Base-by-base conservation (phyloP, 2,329 filamentous ascomycete genomes). In the Rhynchosporium agropyri region DNA sequence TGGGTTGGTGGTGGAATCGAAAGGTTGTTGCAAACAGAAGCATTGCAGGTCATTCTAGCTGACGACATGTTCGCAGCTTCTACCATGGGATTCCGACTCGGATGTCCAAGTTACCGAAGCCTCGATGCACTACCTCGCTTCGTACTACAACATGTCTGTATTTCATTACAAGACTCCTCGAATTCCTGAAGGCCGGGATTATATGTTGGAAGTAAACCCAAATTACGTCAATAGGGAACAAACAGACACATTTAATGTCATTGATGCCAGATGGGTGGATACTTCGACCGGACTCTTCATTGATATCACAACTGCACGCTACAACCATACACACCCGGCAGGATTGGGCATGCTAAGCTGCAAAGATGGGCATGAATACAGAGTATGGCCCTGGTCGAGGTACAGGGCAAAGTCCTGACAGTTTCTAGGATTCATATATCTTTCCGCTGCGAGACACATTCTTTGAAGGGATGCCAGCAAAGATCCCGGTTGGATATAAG, bases 1-100 rank as follows among this genome's bases (percentile, higher is more conserved):
- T 96, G 28, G 91, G 91, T 9, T 96, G 91, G 91, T 95, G 90
- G 89, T 96, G 91, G 91, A 93, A 92, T 65, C 68, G 70, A 20
- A 74, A 73, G 68, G 72, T 73, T 59, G 3, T 65, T 33, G 20
- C 36, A 10, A 33, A 15, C 20, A 9, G 20, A 29, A 20, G n/a
- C 33, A 9, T 12, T 29, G 0, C 15, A 33, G 28, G 5, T 6
- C 10, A 13, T 69, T 13, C 10, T 28, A 45, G 29, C 51, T 63
- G 31, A 60, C 26, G 15, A 55, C 10, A 12, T 20, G 3, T 3
- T 20, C 31, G 33, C 48, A 72, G 70, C 86, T 91, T 72, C 84
- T 93, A 76, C 89, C 90, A 1, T 93, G 90, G 90, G 91, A 94
- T 75, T 90, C 87, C 77, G 91, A 95, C 73, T 81, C 93, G 60